Evolutionary conservation across 192 early-diverging fungal species (phyloP).

Genomic region (Backusella sp.): DNA sequence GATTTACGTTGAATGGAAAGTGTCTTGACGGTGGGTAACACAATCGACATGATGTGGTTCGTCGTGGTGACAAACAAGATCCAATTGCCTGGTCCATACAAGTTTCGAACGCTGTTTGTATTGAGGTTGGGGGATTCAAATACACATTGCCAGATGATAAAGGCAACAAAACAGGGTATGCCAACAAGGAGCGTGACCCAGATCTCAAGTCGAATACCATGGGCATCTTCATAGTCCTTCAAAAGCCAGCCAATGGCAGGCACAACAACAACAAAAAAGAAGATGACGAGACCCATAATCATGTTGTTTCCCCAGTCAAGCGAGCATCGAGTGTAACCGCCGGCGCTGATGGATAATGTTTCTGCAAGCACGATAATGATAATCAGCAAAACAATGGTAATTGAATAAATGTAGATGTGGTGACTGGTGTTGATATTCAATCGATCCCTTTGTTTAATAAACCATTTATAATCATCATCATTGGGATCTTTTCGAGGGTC

Average conservation of each 20-base stretch:
- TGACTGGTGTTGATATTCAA: not conserved
- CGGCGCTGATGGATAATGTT: not conserved
- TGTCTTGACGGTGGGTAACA: not conserved
- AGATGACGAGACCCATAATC: not conserved
- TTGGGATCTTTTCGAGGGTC: not conserved
- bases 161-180: constrained; percentile 35
- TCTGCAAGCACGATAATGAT: not conserved
- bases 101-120: not conserved
- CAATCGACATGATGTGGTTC: constrained; percentile 2
- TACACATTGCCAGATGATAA: constrained; percentile 35
- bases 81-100: constrained; percentile 9
- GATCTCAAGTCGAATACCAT: constrained; percentile 57
- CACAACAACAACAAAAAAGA: constrained; percentile 46
- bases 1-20: not conserved
- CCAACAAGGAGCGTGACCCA: constrained; percentile 47
- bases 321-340: not conserved
- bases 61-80: not conserved
- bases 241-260: constrained; percentile 50
- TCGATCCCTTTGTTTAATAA: not conserved
- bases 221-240: constrained; percentile 48
- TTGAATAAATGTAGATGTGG: not conserved
- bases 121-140: not conserved
- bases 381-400: not conserved
- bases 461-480: constrained; percentile 15
- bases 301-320: constrained; percentile 9